Evolutionary conservation across 2,329 filamentous ascomycete genomes (phyloP).

Genomic region (Trichoderma atroviride): DNA sequence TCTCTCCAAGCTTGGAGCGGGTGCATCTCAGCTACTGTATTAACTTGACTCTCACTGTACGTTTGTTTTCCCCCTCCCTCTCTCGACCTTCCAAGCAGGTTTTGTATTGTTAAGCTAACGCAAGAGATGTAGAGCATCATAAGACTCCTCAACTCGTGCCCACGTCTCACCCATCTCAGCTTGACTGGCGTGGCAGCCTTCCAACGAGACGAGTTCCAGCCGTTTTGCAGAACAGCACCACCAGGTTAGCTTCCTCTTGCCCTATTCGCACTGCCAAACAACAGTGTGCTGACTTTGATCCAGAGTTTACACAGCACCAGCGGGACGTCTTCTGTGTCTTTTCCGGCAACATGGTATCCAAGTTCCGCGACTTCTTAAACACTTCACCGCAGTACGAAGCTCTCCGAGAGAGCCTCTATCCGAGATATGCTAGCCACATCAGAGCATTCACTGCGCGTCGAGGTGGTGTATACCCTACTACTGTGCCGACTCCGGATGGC

Average conservation of each 20-base stretch:
- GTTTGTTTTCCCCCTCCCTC: conserved; percentile 35
- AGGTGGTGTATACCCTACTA: conserved; percentile 29
- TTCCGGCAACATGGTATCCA: conserved; percentile 79
- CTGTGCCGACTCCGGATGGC: conserved; percentile 34
- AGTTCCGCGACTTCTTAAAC: conserved; percentile 79
- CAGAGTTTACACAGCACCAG: conserved; percentile 94
- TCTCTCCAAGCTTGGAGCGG: conserved; percentile 73
- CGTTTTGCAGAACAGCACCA: conserved; percentile 85
- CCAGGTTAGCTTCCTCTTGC: conserved; percentile 52
- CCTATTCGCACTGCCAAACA: background rate
- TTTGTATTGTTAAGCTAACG: conserved; percentile 28
- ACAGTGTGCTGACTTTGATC: conserved; percentile 31
- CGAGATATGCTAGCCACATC: conserved; percentile 26
- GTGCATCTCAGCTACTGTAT: conserved; percentile 97
- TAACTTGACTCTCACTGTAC: conserved; percentile 77
- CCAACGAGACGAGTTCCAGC: conserved; percentile 78
- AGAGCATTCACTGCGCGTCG: conserved; percentile 12
- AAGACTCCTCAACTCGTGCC: conserved; percentile 84
- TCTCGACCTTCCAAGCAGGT: background rate
- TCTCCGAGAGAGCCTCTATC: conserved; percentile 41
- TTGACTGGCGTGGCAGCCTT: conserved; percentile 94
- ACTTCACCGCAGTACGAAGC: conserved; percentile 51
- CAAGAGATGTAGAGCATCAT: conserved; percentile 72
- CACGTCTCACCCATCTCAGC: conserved; percentile 88
- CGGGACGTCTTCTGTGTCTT: conserved; percentile 97